Evolutionary conservation across 345 rosid species (phyloP), one percentile per base, ranked within the genome.

Genomic region (Theobroma cacao): DNA sequence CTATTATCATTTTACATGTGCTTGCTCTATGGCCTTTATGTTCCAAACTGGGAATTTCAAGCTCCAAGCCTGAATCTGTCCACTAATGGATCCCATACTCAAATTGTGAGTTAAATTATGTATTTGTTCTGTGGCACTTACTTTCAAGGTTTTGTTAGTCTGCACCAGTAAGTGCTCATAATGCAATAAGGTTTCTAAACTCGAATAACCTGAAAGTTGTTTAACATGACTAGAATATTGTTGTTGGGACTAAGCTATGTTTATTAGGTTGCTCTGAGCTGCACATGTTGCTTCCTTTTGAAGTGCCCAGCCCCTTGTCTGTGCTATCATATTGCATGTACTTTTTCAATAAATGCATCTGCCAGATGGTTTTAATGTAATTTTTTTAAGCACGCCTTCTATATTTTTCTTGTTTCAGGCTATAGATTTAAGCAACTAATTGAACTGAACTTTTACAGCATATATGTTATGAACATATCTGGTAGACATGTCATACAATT

Each of bases 1-100:
- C 61, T 87, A 55, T 83, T 90, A 79, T 68, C 80, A 36, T 14
- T 82, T 64, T 87, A 89, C 74, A 80, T 84, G 80, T 78, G 83
- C 80, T 75, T 86, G 82, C 74, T 86, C 34, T 86, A 90, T 81
- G 89, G 89, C 72, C 89, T 90, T 72, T 82, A 77, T 85, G 87
- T 88, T 83, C 91, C 93, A 70, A 77, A 86, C 80, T 89, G 91
- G 93, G 82, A 80, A 79, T 89, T 82, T 78, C 87, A 86, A 78
- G 82, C 81, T 65, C 75, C 80, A 31, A 72, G 75, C 59, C 55
- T 64, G 30, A 69, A 74, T 75, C 34, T 65, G 31, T 81, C 53
- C 56, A 77, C 63, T 18, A 70, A 77, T 72, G 79, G 75, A 66
- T 75, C 84, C 47, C 61, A 77, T 79, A 38, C 81, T 80, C 80